A percentile compares a stretch with the other conserved stretches of the same genome.
Conservation (phyloP, 148 eudicot genomes). For the Bassia scoparia region DNA sequence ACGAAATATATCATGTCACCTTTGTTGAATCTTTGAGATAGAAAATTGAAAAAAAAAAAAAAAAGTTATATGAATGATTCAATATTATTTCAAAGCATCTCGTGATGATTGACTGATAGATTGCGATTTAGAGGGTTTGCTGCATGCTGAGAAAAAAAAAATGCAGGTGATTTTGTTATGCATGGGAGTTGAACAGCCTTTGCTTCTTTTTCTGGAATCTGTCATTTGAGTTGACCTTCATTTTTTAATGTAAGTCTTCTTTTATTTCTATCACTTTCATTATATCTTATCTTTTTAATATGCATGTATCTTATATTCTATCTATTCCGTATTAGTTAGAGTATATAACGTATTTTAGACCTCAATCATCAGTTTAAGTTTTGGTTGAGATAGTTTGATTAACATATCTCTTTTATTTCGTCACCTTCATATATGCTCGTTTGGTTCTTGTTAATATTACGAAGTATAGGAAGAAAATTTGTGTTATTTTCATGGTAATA, state of each 20-base stretch:
- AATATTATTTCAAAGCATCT: slow-evolving; percentile 3
- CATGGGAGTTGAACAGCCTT: not conserved
- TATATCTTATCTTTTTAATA: not conserved
- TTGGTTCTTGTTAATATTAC: too few relatives aligned
- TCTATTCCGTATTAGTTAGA: too few relatives aligned
- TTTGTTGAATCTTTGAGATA: slow-evolving; percentile 8
- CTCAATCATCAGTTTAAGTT: too few relatives aligned
- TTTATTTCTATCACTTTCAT: not conserved
- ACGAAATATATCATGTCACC: not conserved
- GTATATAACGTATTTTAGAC: too few relatives aligned
- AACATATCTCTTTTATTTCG: too few relatives aligned
- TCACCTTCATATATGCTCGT: too few relatives aligned
- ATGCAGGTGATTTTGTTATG: not conserved
- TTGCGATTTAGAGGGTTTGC: not conserved
- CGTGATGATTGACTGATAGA: slow-evolving; percentile 1
- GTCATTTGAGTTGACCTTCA: not conserved
- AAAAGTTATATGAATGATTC: not conserved
- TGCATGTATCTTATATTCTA: too few relatives aligned
- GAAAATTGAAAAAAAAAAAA: too few relatives aligned
- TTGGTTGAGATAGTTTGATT: too few relatives aligned
- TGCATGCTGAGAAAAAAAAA: not conserved
- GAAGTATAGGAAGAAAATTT: too few relatives aligned
- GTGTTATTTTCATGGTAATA: too few relatives aligned
- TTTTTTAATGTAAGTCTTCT: slow-evolving; percentile 1
- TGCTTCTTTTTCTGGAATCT: not conserved